phyloP scores from a whole-genome alignment of 768 basidiomycete genomes.

The Auriscalpium microsporum region DNA sequence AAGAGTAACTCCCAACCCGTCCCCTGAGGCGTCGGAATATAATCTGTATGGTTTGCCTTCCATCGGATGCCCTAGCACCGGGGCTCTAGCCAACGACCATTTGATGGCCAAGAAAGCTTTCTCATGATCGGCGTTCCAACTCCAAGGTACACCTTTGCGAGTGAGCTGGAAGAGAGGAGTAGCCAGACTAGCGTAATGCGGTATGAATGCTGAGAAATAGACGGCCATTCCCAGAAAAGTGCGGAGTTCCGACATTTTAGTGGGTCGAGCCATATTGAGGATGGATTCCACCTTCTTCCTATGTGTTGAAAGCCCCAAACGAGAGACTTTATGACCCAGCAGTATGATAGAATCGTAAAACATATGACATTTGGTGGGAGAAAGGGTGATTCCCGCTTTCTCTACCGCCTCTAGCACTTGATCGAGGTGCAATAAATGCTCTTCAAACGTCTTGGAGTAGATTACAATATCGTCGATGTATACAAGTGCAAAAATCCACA shows the following conservation, averaged over 20 bases:
- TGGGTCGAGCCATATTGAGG: constrained; percentile 4
- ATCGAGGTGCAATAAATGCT: constrained; percentile 20
- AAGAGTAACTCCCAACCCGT: no score
- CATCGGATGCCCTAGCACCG: constrained; percentile 25
- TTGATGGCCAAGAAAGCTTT: constrained; percentile 25
- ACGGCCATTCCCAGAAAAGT: constrained; percentile 22
- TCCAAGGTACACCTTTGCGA: constrained; percentile 14
- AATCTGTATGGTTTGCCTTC: constrained; percentile 25
- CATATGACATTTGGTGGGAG: neutral
- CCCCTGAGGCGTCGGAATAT: constrained; percentile 27
- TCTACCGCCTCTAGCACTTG: constrained; percentile 9
- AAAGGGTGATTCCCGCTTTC: neutral
- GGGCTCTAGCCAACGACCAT: constrained; percentile 22
- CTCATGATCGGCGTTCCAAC: constrained; percentile 18
- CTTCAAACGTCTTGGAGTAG: constrained; percentile 21
- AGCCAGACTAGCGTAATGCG: constrained; percentile 26
- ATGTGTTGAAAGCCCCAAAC: constrained; percentile 4
- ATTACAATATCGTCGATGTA: constrained; percentile 38
- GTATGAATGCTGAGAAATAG: constrained; percentile 29
- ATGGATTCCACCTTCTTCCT: constrained; percentile 18
- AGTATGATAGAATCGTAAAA: neutral
- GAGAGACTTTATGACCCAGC: constrained; percentile 14
- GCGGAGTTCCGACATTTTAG: constrained; percentile 8
- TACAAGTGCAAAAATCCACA: constrained; percentile 33
- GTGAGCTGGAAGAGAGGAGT: constrained; percentile 26